These are phyloP conservation scores for Verbena officinalis DNA, from an alignment of 257 asterid species.

Conservation along the genomic window DNA sequence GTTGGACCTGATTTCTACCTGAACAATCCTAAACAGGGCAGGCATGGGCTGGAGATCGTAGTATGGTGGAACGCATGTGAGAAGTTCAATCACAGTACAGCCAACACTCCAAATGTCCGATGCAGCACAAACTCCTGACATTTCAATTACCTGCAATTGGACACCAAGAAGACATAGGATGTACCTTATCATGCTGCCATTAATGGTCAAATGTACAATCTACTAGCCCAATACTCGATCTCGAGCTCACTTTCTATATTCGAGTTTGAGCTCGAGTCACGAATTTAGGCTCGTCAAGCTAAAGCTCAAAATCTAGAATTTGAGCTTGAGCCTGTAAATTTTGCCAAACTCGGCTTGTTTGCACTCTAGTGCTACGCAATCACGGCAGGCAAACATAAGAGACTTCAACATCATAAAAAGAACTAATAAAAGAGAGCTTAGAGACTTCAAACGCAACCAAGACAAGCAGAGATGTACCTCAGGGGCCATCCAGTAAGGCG, in stretches of 20 bases:
- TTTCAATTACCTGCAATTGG: slow-evolving; percentile 82
- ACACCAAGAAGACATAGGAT: slow-evolving; percentile 20
- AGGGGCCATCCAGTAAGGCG: slow-evolving; percentile 99
- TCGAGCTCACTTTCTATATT: no score
- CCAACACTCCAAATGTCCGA: slow-evolving; percentile 99
- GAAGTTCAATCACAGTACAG: slow-evolving; percentile 97
- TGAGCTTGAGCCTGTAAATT: no score
- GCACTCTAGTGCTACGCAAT: background rate
- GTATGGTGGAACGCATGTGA: slow-evolving; percentile 95
- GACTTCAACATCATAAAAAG: slow-evolving; percentile 10
- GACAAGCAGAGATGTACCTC: slow-evolving; percentile 57
- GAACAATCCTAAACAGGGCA: slow-evolving; percentile 96
- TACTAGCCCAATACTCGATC: slow-evolving; percentile 4
- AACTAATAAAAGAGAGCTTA: background rate
- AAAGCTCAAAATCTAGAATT: no score
- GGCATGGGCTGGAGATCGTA: slow-evolving; percentile 99
- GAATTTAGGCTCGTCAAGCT: no score
- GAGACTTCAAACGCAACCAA: slow-evolving; percentile 9
- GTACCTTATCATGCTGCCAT: slow-evolving; percentile 22
- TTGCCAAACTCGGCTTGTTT: no score
- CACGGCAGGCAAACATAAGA: slow-evolving; percentile 20
- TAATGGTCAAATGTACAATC: background rate
- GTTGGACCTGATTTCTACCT: slow-evolving; percentile 53
- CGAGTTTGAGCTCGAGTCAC: no score
- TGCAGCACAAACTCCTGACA: slow-evolving; percentile 99